phyloP scores from a whole-genome alignment of 1,284 basidiomycete genomes.

The Rhodotorula sp. region DNA sequence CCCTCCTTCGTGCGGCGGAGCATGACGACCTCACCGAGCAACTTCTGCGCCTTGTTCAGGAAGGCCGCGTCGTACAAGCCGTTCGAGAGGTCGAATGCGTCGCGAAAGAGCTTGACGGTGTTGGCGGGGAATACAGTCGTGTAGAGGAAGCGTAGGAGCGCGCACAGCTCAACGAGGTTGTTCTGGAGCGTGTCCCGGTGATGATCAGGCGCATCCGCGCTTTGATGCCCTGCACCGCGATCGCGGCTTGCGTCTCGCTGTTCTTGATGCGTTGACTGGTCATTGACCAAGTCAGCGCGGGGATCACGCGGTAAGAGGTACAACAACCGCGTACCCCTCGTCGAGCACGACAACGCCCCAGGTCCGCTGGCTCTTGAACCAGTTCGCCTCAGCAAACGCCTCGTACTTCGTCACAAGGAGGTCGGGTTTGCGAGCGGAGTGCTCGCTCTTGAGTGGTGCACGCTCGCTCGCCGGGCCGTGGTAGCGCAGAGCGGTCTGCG shows the following conservation, averaged over 20 bases:
- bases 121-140: conserved; percentile 59
- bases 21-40: conserved; percentile 60
- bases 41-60: conserved; percentile 57
- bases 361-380: conserved; percentile 59
- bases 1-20: conserved; percentile 62
- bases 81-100: conserved; percentile 59
- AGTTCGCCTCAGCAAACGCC: conserved; percentile 57
- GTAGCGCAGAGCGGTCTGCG: conserved; percentile 55
- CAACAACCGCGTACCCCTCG: conserved; percentile 22
- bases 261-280: conserved; percentile 68
- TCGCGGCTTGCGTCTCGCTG: conserved; percentile 56
- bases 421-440: conserved; percentile 50
- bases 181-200: conserved; percentile 66
- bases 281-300: too few species aligned
- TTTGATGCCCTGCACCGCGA: conserved; percentile 58
- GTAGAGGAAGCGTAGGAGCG: conserved; percentile 53
- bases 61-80: conserved; percentile 60
- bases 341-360: conserved; percentile 53
- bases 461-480: conserved; percentile 60
- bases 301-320: too few species aligned
- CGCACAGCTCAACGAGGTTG: conserved; percentile 58
- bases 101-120: conserved; percentile 58
- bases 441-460: conserved; percentile 53
- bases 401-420: conserved; percentile 65
- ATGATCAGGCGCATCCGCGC: conserved; percentile 61